These are phyloP conservation scores for Diplodia mutila DNA, from an alignment of 2,329 filamentous ascomycete species.

Conservation along the genomic window DNA sequence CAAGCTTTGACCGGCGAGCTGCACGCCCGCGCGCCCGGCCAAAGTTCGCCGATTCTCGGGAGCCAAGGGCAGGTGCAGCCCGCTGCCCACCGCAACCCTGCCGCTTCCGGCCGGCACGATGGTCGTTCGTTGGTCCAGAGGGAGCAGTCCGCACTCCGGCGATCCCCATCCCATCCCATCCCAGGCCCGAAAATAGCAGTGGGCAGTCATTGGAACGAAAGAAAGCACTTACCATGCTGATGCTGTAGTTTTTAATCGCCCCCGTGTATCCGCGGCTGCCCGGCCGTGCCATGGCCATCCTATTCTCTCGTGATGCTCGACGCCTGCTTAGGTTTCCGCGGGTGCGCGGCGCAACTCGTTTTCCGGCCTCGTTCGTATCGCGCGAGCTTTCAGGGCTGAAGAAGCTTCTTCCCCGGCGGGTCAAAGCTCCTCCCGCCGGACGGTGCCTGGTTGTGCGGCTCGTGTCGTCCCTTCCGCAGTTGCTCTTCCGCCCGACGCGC, in stretches of 20 bases:
- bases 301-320: neutral
- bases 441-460: conserved; percentile 6
- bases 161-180: neutral
- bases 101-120: neutral
- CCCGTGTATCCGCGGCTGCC: conserved; percentile 12
- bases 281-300: neutral
- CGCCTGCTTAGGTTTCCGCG: neutral
- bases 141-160: neutral
- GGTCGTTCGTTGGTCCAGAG: neutral
- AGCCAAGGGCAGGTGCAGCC: neutral
- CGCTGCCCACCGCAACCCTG: conserved; percentile 12
- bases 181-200: conserved; percentile 4
- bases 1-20: conserved; percentile 10
- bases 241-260: conserved; percentile 22
- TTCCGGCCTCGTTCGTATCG: conserved; percentile 1
- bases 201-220: neutral
- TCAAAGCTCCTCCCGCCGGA: conserved; percentile 1
- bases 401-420: conserved; percentile 3
- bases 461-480: conserved; percentile 4
- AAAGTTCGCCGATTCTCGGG: conserved; percentile 22
- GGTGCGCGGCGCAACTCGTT: conserved; percentile 8
- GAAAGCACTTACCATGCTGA: conserved; percentile 24
- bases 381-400: neutral
- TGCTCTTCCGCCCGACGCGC: neutral
- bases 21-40: conserved; percentile 19